Percentiles rank a stretch among this genome's conserved stretches.
Conservation (phyloP, 2,329 filamentous ascomycete genomes). For the Phialophora expanda region DNA sequence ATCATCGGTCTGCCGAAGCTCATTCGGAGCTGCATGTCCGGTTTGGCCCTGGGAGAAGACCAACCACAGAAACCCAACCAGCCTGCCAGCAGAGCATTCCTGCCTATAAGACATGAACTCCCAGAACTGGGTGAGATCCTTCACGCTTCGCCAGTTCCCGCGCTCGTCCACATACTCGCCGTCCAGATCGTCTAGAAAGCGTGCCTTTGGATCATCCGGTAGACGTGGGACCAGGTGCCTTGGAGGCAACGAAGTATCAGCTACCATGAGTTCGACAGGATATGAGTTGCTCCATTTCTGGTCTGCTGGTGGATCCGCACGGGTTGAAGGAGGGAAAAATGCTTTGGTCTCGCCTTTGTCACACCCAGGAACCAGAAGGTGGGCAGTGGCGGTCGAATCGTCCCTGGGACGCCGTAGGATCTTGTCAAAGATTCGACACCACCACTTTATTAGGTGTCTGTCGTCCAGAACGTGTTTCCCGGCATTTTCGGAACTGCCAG, state of each 20-base stretch:
- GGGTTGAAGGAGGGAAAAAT: conserved; percentile 68
- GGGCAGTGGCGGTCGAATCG: conserved; percentile 65
- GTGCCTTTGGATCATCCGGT: conserved; percentile 92
- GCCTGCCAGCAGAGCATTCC: conserved; percentile 88
- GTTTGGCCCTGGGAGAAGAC: conserved; percentile 68
- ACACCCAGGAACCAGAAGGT: conserved; percentile 84
- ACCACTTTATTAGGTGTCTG: conserved; percentile 89
- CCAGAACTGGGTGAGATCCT: conserved; percentile 90
- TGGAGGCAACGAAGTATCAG: conserved; percentile 73
- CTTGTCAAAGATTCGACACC: conserved; percentile 85
- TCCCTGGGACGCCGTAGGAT: conserved; percentile 58
- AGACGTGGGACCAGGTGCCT: conserved; percentile 87
- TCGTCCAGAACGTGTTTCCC: conserved; percentile 93
- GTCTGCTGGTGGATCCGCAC: conserved; percentile 46
- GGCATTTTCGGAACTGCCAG: conserved; percentile 81
- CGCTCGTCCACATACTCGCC: conserved; percentile 70
- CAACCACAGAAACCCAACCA: conserved; percentile 95
- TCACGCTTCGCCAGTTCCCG: conserved; percentile 82
- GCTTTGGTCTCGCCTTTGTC: conserved; percentile 79
- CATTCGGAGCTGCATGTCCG: conserved; percentile 6
- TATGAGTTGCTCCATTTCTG: conserved; percentile 65
- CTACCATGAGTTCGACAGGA: conserved; percentile 63
- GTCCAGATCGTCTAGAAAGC: conserved; percentile 87
- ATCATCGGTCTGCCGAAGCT: conserved; percentile 8
- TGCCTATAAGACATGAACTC: conserved; percentile 97